Percentiles rank a stretch among this genome's conserved stretches.
Conservation (phyloP, 331 rosid species). For the Rhamnella rubrinervis region DNA sequence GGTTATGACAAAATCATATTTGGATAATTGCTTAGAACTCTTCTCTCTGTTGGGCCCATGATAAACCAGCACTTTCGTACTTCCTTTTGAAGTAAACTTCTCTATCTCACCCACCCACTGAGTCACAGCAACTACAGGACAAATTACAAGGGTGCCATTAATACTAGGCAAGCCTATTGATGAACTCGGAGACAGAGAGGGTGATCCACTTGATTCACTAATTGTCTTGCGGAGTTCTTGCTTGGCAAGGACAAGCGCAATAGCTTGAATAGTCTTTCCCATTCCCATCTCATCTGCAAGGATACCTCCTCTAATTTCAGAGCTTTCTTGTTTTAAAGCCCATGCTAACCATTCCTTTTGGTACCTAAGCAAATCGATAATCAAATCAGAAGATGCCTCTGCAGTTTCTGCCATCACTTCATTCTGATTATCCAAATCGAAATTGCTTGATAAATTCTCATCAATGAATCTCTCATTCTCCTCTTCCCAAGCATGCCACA, state of each 20-base stretch:
- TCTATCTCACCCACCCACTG: slow-evolving; percentile 91
- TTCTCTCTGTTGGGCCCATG: slow-evolving; percentile 80
- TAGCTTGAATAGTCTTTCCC: slow-evolving; percentile 98
- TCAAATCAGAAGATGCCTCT: slow-evolving; percentile 64
- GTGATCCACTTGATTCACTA: slow-evolving; percentile 33
- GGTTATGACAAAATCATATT: slow-evolving; percentile 83
- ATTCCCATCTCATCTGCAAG: slow-evolving; percentile 99
- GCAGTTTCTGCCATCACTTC: slow-evolving; percentile 53
- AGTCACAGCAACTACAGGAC: slow-evolving; percentile 89
- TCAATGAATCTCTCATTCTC: slow-evolving; percentile 72
- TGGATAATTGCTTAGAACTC: slow-evolving; percentile 40
- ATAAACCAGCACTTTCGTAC: slow-evolving; percentile 74
- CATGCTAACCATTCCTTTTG: slow-evolving; percentile 97
- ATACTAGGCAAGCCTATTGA: slow-evolving; percentile 45
- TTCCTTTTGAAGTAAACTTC: slow-evolving; percentile 71
- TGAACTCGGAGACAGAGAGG: slow-evolving; percentile 37
- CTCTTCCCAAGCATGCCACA: slow-evolving; percentile 77
- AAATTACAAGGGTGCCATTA: slow-evolving; percentile 78
- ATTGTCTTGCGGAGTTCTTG: slow-evolving; percentile 37
- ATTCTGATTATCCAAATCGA: slow-evolving; percentile 46
- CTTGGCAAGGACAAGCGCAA: slow-evolving; percentile 86
- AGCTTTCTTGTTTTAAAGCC: slow-evolving; percentile 82
- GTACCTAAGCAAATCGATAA: slow-evolving; percentile 76
- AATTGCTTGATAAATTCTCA: slow-evolving; percentile 40
- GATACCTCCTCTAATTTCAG: slow-evolving; percentile 70